Conservation (phyloP, 2,329 filamentous ascomycete species). For the Trichoderma sp. region DNA sequence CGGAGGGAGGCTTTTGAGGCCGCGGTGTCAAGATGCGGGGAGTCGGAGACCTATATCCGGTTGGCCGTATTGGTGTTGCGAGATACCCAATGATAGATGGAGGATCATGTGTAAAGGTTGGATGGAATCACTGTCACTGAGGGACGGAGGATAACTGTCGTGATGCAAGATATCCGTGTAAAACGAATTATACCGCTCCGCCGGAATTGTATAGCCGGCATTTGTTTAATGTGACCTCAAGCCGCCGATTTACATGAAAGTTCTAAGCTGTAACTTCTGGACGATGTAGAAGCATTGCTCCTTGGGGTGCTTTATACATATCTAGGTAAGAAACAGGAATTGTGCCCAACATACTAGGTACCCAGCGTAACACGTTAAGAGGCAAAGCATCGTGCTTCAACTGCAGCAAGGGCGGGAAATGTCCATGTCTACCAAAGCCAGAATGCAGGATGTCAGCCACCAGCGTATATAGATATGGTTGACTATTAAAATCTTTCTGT, state of each 20-base stretch:
- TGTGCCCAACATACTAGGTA: no score
- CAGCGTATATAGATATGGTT: no score
- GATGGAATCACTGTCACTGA: neutral
- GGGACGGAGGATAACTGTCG: neutral
- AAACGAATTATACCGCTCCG: neutral
- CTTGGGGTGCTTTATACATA: neutral
- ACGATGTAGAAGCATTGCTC: no score
- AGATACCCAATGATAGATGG: neutral
- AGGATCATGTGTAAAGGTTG: neutral
- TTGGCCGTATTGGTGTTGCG: neutral
- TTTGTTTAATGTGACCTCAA: neutral
- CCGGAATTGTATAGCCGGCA: neutral
- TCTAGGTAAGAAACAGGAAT: no score
- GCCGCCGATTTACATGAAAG: no score
- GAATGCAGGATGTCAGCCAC: no score
- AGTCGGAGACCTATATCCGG: neutral
- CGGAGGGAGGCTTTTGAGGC: slow-evolving; percentile 14
- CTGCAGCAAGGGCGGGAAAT: no score
- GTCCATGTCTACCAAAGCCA: no score
- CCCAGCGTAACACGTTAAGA: no score
- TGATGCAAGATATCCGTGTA: slow-evolving; percentile 5
- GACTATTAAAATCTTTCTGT: no score
- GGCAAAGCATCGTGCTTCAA: no score
- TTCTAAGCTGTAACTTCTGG: no score
- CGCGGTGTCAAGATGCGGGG: slow-evolving; percentile 31